These are phyloP conservation scores for Sistotremastrum suecicum DNA, from an alignment of 768 basidiomycete genomes.

Conservation along the genomic window DNA sequence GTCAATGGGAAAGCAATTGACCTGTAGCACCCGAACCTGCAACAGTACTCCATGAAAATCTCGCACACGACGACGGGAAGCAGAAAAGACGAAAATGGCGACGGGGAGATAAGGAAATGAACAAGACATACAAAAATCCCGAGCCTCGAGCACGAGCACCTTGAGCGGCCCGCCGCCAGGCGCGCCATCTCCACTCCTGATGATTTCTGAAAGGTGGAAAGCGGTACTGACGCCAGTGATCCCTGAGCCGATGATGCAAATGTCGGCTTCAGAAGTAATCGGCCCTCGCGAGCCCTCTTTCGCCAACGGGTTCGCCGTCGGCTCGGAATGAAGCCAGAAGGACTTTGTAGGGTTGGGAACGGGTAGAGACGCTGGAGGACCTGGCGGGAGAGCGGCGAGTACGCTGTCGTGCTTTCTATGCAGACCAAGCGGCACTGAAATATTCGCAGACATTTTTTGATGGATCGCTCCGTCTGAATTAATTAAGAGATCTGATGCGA, in stretches of 20 bases:
- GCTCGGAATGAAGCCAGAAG: slow-evolving; percentile 50
- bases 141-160: slow-evolving; percentile 64
- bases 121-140: slow-evolving; percentile 63
- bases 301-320: slow-evolving; percentile 52
- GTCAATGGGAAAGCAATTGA: slow-evolving; percentile 12
- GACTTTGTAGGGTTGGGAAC: slow-evolving; percentile 52
- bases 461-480: too few species aligned
- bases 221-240: slow-evolving; percentile 66
- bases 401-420: too few species aligned
- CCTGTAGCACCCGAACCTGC: slow-evolving; percentile 69
- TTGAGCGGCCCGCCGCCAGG: slow-evolving; percentile 18
- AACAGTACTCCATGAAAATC: neutral
- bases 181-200: slow-evolving; percentile 10
- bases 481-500: too few species aligned
- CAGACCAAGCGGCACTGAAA: too few species aligned
- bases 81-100: neutral
- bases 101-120: slow-evolving; percentile 2
- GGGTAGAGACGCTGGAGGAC: slow-evolving; percentile 26
- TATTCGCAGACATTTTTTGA: too few species aligned
- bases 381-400: too few species aligned
- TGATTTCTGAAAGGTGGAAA: slow-evolving; percentile 45
- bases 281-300: slow-evolving; percentile 47
- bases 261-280: slow-evolving; percentile 47
- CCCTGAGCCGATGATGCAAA: slow-evolving; percentile 70
- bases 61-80: neutral